These are phyloP conservation scores for Zygoascus flipseniorum DNA, from an alignment of 805 yeast genomes.

Conservation along the genomic window DNA sequence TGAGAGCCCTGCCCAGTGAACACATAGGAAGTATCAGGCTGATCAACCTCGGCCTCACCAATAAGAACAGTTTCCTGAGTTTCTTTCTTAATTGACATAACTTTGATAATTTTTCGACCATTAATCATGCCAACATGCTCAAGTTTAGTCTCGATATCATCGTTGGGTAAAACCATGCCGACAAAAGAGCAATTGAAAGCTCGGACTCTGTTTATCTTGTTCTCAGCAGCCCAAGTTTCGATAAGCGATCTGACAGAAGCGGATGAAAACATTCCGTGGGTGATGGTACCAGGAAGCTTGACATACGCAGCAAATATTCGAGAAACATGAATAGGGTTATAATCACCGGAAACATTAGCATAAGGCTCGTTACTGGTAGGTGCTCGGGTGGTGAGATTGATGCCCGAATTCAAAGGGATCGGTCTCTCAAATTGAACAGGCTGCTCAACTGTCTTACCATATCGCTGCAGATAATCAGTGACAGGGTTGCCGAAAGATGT, in stretches of 20 bases:
- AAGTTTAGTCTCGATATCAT: conserved; percentile 72
- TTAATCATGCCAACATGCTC: conserved; percentile 98
- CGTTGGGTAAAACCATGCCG: conserved; percentile 97
- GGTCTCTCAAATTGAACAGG: conserved; percentile 83
- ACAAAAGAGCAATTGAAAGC: conserved; percentile 86
- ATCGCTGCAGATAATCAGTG: conserved; percentile 82
- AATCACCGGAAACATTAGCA: conserved; percentile 96
- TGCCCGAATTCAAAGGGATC: conserved; percentile 67
- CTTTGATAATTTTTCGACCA: conserved; percentile 94
- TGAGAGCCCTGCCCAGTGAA: conserved; percentile 99
- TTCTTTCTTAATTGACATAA: conserved; percentile 77
- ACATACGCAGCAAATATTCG: conserved; percentile 92
- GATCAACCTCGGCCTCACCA: conserved; percentile 99
- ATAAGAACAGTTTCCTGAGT: conserved; percentile 68
- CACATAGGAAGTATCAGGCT: conserved; percentile 92
- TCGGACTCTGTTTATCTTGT: conserved; percentile 90
- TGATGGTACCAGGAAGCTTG: conserved; percentile 90
- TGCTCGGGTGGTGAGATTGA: conserved; percentile 45
- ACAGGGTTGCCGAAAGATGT: conserved; percentile 97
- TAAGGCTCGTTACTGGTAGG: conserved; percentile 96
- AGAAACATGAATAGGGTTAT: conserved; percentile 96
- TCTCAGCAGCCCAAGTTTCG: conserved; percentile 98
- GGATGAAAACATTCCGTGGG: conserved; percentile 98
- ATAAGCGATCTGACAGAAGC: conserved; percentile 92
- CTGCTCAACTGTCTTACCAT: conserved; percentile 91